Percentiles rank a stretch among this genome's conserved stretches.
phyloP scores from a whole-genome alignment of 1,139 yeast genomes.

The Nakaseomyces kungkrabaensis region DNA sequence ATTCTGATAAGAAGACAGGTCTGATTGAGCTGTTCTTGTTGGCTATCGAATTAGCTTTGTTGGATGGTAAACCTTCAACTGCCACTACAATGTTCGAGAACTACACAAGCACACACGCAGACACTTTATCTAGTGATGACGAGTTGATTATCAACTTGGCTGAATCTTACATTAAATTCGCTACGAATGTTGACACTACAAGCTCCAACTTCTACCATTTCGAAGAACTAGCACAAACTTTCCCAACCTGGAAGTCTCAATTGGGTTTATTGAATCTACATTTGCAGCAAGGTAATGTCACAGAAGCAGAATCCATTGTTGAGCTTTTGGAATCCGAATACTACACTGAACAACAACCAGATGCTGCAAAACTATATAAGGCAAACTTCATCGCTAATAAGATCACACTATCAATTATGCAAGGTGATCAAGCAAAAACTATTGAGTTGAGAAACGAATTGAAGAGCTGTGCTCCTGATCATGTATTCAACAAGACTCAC shows the following conservation, averaged over 20 bases:
- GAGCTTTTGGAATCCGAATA: conserved; percentile 26
- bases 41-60: conserved; percentile 24
- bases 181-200: conserved; percentile 22
- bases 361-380: conserved; percentile 19
- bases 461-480: conserved; percentile 35
- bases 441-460: conserved; percentile 37
- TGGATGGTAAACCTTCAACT: conserved; percentile 17
- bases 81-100: conserved; percentile 25
- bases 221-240: conserved; percentile 30
- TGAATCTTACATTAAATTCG: conserved; percentile 28
- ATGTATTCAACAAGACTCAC: conserved; percentile 38
- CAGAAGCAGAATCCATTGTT: conserved; percentile 34
- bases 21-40: conserved; percentile 24
- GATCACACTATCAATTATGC: conserved; percentile 42
- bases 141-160: conserved; percentile 27
- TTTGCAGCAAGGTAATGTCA: conserved; percentile 34
- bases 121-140: conserved; percentile 25
- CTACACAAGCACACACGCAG: conserved; percentile 20
- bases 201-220: conserved; percentile 29
- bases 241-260: conserved; percentile 31
- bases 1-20: conserved; percentile 17
- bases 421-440: conserved; percentile 35
- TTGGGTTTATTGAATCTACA: conserved; percentile 32
- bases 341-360: conserved; percentile 20
- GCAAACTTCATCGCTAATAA: conserved; percentile 45